Evolutionary conservation across 2,329 filamentous ascomycete species (phyloP), one percentile per base, ranked within the genome.

Genomic region (Calonectria honghensis): DNA sequence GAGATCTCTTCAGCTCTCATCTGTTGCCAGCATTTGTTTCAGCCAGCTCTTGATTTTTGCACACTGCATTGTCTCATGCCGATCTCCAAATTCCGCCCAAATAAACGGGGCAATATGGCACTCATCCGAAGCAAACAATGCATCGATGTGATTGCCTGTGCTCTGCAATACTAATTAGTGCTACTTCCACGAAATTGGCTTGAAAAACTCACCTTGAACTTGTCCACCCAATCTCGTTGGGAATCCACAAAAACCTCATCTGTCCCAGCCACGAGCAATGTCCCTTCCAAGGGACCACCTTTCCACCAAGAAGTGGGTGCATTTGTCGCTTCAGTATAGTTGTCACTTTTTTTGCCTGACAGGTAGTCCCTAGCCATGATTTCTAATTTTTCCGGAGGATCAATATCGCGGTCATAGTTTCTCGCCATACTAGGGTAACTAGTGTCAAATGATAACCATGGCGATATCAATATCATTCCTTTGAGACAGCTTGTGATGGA

Each of bases 191-290:
- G 11, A 24, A n/a, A 29, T 5, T 13, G 20, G 2, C 29, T 3
- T 5, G n/a, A 16, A 16, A 16, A 63, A 4, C 57, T 6, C 57
- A 82, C 84, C 68, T 81, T 82, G 70, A 84, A 82, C 80, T 82
- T 66, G 32, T 50, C 29, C 20, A 35, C 63, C 63, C 63, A 69
- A 48, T 63, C 20, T 39, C 18, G 29, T 41, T 70, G 3, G 48
- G 63, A 39, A 50, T 66, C 63, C 18, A 66, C 32, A 27, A 50
- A 48, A n/a, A 66, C 41, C 18, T 66, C 63, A 50, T 66, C 35
- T 27, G 32, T 18, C 16, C 41, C 63, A 50, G 63, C 63, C 32
- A 66, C 63, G 24, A 66, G 24, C 31, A 66, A 35, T 27, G 63
- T 66, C 11, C 10, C 16, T 50, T 66, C 20, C 10, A 51, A 18